Percentiles rank a stretch among this genome's conserved stretches.
Conservation (phyloP, 176 grass and related monocot genomes). For the Carex parvula region DNA sequence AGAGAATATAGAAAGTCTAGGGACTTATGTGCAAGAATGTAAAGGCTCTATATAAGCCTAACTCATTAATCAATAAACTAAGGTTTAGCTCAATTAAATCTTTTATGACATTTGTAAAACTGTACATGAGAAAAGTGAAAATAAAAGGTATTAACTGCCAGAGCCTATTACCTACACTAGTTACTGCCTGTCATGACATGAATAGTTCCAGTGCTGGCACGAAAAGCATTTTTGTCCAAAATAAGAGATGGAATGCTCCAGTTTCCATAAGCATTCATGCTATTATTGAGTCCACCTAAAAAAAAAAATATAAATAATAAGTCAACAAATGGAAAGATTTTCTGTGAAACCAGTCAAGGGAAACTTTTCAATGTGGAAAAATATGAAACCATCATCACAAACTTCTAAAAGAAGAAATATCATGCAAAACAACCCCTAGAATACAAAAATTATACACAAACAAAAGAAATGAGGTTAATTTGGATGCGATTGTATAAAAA, state of each 20-base stretch:
- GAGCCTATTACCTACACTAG: background rate
- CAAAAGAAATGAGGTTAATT: background rate
- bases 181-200: background rate
- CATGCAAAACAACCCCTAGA: background rate
- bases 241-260: conserved; percentile 87
- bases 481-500: too few relatives aligned
- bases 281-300: conserved; percentile 50
- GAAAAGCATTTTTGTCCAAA: conserved; percentile 54
- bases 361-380: background rate
- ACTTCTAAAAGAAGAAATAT: background rate
- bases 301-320: conserved; percentile 3
- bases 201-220: background rate
- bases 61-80: too few relatives aligned
- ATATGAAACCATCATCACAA: background rate
- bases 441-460: background rate
- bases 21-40: too few relatives aligned
- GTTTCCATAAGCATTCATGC: conserved; percentile 55
- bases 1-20: too few relatives aligned
- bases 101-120: background rate
- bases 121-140: background rate
- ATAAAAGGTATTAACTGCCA: background rate
- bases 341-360: background rate
- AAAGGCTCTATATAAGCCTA: too few relatives aligned
- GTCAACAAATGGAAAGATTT: background rate
- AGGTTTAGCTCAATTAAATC: too few relatives aligned